phyloP scores from a whole-genome alignment of 1,139 yeast genomes.

The Yamadazyma siamensis region DNA sequence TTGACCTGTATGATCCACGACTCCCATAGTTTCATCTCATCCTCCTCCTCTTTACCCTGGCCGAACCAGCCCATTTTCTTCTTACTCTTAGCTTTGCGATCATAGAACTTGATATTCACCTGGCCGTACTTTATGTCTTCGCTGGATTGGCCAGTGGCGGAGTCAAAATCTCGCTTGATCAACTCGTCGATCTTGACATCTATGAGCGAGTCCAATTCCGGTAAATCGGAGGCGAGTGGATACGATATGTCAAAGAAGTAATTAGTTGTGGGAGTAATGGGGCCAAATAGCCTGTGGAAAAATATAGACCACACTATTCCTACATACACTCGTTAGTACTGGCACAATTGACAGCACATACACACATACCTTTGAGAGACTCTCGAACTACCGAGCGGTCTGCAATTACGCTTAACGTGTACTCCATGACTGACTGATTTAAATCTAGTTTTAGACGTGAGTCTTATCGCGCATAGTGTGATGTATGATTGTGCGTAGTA shows the following conservation, averaged over 20 bases:
- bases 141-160: background rate
- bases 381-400: conserved; percentile 45
- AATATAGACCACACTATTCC: conserved; percentile 68
- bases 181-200: conserved; percentile 39
- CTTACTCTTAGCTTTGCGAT: conserved; percentile 23
- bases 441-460: too few species aligned
- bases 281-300: conserved; percentile 69
- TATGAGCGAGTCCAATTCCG: conserved; percentile 43
- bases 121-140: conserved; percentile 17
- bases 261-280: conserved; percentile 51
- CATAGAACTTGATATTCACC: conserved; percentile 27
- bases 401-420: conserved; percentile 33
- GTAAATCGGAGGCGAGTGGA: conserved; percentile 39
- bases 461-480: too few species aligned
- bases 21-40: conserved; percentile 35
- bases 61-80: conserved; percentile 46
- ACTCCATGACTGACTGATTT: conserved; percentile 44
- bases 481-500: too few species aligned
- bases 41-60: conserved; percentile 23
- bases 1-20: conserved; percentile 38
- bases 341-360: background rate
- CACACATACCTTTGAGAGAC: conserved; percentile 41
- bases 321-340: conserved; percentile 20
- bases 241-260: conserved; percentile 45
- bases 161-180: conserved; percentile 26